phyloP scores from a whole-genome alignment of 768 basidiomycete species.

The Cytidiella melzeri region DNA sequence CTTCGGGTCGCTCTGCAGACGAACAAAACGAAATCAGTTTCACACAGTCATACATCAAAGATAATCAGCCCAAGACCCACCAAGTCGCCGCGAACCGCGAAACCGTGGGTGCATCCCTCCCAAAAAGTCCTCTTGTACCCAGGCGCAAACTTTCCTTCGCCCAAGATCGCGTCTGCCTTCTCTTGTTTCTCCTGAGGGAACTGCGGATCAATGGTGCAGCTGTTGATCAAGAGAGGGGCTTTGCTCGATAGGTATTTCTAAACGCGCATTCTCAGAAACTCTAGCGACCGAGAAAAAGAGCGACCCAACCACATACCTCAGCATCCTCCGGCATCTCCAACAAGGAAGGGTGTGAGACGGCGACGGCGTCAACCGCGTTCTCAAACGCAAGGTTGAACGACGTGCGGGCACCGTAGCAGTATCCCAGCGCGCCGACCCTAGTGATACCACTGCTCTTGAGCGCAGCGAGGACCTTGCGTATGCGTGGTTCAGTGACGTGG shows the following conservation, averaged over 20 bases:
- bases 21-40: not conserved
- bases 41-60: not conserved
- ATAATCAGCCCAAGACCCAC: too few species aligned
- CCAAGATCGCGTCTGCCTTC: conserved; percentile 33
- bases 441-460: conserved; percentile 57
- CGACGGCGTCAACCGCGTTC: conserved; percentile 40
- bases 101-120: conserved; percentile 26
- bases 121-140: conserved; percentile 32
- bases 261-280: too few species aligned
- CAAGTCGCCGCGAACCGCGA: conserved; percentile 37
- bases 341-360: conserved; percentile 57
- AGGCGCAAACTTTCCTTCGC: conserved; percentile 31
- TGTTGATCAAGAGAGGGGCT: conserved; percentile 63
- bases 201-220: conserved; percentile 44
- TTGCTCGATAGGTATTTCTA: conserved; percentile 30
- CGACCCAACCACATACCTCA: conserved; percentile 33
- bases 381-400: conserved; percentile 60
- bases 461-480: conserved; percentile 51
- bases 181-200: conserved; percentile 42
- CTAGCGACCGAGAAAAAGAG: too few species aligned
- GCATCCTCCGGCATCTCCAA: conserved; percentile 55
- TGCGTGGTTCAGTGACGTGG: conserved; percentile 23
- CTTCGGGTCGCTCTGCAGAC: conserved; percentile 33
- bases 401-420: conserved; percentile 64
- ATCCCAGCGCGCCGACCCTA: conserved; percentile 54